Percentiles rank a stretch among this genome's conserved stretches.
phyloP scores from a whole-genome alignment of 2,329 filamentous ascomycete genomes.

The Coniochaeta ligniaria region DNA sequence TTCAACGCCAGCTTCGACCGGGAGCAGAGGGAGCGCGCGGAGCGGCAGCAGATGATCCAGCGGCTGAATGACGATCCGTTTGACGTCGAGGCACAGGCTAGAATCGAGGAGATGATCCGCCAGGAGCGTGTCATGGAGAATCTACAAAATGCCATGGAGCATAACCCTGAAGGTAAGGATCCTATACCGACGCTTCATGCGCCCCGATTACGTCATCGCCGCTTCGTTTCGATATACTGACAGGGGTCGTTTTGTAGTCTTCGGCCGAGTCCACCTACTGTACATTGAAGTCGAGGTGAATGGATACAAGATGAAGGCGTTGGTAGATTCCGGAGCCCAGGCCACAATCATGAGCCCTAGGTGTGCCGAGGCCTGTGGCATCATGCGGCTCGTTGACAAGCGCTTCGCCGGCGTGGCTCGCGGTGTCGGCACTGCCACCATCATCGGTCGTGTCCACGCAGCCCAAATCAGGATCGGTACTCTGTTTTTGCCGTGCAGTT shows the following conservation, averaged over 20 bases:
- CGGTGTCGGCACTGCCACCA: conserved; percentile 89
- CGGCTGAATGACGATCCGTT: conserved; percentile 90
- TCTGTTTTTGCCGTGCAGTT: conserved; percentile 84
- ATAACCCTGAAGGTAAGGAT: conserved; percentile 83
- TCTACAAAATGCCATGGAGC: conserved; percentile 90
- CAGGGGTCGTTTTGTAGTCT: conserved; percentile 50
- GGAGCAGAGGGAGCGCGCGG: conserved; percentile 64
- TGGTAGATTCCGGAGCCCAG: conserved; percentile 95
- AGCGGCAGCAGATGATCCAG: conserved; percentile 76
- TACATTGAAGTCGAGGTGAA: conserved; percentile 97
- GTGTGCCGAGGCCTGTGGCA: conserved; percentile 86
- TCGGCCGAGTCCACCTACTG: conserved; percentile 90
- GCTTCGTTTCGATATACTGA: conserved; percentile 7
- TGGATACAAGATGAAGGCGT: conserved; percentile 82
- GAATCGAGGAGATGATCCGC: conserved; percentile 95
- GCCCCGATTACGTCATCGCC: conserved; percentile 6
- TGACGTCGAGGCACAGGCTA: conserved; percentile 81
- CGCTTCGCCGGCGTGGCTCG: conserved; percentile 88
- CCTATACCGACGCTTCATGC: not conserved
- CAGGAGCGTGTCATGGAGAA: conserved; percentile 94
- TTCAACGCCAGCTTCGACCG: conserved; percentile 61
- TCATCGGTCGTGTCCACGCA: conserved; percentile 90
- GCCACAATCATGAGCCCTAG: conserved; percentile 97
- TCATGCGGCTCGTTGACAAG: conserved; percentile 91
- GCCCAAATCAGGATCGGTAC: conserved; percentile 91